Evolutionary conservation across 352 stramenopile species (phyloP).

Genomic region (Aphanomyces astaci): DNA sequence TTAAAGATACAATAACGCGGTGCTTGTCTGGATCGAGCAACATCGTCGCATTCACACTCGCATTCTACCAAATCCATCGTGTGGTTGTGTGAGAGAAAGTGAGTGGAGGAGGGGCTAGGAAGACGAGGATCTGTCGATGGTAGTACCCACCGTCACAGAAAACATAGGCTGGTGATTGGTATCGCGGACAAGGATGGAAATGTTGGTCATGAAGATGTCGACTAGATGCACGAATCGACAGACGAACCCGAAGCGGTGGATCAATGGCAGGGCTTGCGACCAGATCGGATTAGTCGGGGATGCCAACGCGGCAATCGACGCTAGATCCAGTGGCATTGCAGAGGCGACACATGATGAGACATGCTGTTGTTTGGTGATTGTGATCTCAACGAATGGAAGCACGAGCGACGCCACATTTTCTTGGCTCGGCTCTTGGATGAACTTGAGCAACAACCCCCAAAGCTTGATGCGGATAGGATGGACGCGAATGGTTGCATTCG

Average conservation of each 20-base stretch:
- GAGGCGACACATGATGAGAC: no score
- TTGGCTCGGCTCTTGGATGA: conserved; percentile 39
- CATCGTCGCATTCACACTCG: not conserved
- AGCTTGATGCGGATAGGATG: conserved; percentile 38
- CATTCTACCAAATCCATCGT: conserved; percentile 11
- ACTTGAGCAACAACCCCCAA: conserved; percentile 44
- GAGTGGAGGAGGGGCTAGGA: not conserved
- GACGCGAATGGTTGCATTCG: conserved; percentile 39
- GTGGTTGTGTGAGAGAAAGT: not conserved
- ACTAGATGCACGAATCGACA: conserved; percentile 20
- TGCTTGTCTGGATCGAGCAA: not conserved
- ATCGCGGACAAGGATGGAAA: not conserved
- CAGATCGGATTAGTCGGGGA: conserved; percentile 18
- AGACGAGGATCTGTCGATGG: not conserved
- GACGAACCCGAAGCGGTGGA: conserved; percentile 14
- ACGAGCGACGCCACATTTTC: conserved; percentile 39
- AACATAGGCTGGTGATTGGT: not conserved
- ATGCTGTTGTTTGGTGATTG: conserved; percentile 24
- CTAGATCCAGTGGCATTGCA: not conserved
- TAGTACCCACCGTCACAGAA: not conserved
- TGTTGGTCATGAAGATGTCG: not conserved
- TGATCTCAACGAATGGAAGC: conserved; percentile 33
- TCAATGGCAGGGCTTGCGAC: not conserved
- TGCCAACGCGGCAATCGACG: not conserved
- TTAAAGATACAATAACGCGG: not conserved